A percentile compares a stretch with the other conserved stretches of the same genome.
Evolutionary conservation across 2,329 filamentous ascomycete genomes (phyloP).

Genomic region (Cylindrodendrum hubeiense): DNA sequence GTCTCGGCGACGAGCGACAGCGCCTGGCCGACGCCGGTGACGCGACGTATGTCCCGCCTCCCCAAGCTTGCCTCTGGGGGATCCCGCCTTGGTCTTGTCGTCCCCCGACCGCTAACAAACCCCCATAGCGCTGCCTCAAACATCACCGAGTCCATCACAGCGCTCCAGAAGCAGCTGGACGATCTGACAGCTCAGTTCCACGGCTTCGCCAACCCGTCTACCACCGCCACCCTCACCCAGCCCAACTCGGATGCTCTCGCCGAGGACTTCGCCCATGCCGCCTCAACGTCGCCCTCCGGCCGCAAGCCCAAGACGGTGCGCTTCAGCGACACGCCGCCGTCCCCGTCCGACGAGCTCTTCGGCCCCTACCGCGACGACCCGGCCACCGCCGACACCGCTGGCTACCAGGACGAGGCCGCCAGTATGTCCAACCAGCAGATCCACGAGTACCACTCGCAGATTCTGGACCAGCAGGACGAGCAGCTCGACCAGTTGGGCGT

Average conservation of each 20-base stretch:
- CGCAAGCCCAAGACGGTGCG: conserved; percentile 80
- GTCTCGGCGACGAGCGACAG: conserved; percentile 73
- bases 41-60: conserved; percentile 63
- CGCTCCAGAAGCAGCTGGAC: conserved; percentile 79
- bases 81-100: neutral
- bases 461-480: conserved; percentile 90
- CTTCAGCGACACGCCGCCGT: conserved; percentile 77
- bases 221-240: conserved; percentile 64
- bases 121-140: conserved; percentile 57
- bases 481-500: conserved; percentile 91
- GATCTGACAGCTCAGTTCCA: conserved; percentile 86
- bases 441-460: conserved; percentile 83
- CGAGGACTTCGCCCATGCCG: conserved; percentile 74
- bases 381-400: conserved; percentile 55
- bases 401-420: conserved; percentile 71
- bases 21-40: conserved; percentile 75
- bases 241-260: conserved; percentile 75
- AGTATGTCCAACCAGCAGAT: conserved; percentile 85
- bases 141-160: conserved; percentile 74
- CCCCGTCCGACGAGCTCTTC: conserved; percentile 57
- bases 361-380: conserved; percentile 79
- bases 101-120: neutral
- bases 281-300: conserved; percentile 52
- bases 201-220: conserved; percentile 67
- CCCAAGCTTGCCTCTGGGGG: neutral